Percentiles rank a stretch among this genome's conserved stretches.
Evolutionary conservation across 2,329 filamentous ascomycete species (phyloP).

Genomic region (Neonectria faginata): DNA sequence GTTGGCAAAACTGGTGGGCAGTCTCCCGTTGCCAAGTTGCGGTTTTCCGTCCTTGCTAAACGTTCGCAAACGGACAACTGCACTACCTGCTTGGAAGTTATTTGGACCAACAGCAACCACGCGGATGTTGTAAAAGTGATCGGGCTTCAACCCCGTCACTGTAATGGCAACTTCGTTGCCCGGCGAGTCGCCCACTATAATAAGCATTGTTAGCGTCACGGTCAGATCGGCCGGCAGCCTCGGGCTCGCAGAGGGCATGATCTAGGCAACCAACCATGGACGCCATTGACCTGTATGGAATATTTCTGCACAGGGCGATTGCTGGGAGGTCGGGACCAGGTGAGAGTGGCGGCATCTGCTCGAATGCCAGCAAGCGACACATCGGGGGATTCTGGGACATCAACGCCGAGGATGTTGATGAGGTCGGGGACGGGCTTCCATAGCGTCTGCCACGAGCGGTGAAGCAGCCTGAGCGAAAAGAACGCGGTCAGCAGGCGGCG

Average conservation of each 20-base stretch:
- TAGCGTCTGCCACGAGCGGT: constrained; percentile 88
- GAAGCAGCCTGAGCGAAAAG: constrained; percentile 73
- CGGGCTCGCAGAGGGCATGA: constrained; percentile 1
- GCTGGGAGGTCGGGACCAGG: constrained; percentile 82
- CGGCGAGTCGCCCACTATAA: constrained; percentile 81
- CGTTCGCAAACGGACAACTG: constrained; percentile 86
- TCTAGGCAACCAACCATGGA: constrained; percentile 74
- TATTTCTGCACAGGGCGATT: constrained; percentile 83
- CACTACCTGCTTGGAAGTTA: constrained; percentile 92
- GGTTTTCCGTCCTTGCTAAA: constrained; percentile 73
- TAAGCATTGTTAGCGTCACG: constrained; percentile 31
- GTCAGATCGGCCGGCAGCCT: constrained; percentile 8
- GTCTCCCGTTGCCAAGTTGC: constrained; percentile 66
- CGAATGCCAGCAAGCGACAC: constrained; percentile 92
- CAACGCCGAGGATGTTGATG: constrained; percentile 90
- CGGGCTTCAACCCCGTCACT: constrained; percentile 86
- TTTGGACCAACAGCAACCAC: constrained; percentile 91
- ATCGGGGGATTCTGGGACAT: constrained; percentile 89
- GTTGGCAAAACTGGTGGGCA: constrained; percentile 67
- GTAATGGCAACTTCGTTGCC: constrained; percentile 73
- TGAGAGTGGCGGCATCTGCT: constrained; percentile 86
- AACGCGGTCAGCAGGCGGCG: constrained; percentile 30
- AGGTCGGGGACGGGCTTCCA: constrained; percentile 92
- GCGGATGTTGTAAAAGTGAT: constrained; percentile 92
- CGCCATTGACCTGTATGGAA: constrained; percentile 92